These are phyloP conservation scores for Trichoderma asperelloides DNA, from an alignment of 495 filamentous ascomycete genomes.

Conservation along the genomic window DNA sequence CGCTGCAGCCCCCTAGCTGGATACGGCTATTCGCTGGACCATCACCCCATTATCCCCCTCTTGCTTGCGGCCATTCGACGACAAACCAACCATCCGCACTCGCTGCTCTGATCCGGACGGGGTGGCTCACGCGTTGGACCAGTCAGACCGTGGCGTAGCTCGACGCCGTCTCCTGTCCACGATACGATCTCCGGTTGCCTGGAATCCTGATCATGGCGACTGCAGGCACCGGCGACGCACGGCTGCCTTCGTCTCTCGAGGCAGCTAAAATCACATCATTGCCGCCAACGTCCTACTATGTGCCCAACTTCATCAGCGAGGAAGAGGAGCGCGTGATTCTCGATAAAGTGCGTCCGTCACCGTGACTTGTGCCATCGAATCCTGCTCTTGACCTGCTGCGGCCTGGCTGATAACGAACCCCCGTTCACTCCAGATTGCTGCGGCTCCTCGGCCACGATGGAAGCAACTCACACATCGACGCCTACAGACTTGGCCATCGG, in stretches of 20 bases:
- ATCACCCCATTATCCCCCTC: slow-evolving; percentile 2
- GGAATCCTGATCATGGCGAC: slow-evolving; percentile 9
- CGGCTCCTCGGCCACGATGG: slow-evolving; percentile 72
- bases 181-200: not conserved
- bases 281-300: slow-evolving; percentile 70
- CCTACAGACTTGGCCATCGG: slow-evolving; percentile 82
- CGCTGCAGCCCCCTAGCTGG: slow-evolving; percentile 4
- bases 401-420: slow-evolving; percentile 16
- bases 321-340: slow-evolving; percentile 67
- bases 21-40: not conserved
- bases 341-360: slow-evolving; percentile 45
- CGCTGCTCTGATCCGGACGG: not conserved
- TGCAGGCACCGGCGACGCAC: slow-evolving; percentile 13
- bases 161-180: not conserved
- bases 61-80: not conserved
- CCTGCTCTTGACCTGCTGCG: not conserved
- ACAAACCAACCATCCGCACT: not conserved
- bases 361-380: not conserved
- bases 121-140: not conserved
- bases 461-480: slow-evolving; percentile 74
- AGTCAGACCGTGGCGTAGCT: not conserved
- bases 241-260: slow-evolving; percentile 37
- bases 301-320: slow-evolving; percentile 72
- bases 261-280: slow-evolving; percentile 47
- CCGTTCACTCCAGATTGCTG: slow-evolving; percentile 30